Conservation (phyloP, 768 basidiomycete genomes). For the Mycena epipterygia region DNA sequence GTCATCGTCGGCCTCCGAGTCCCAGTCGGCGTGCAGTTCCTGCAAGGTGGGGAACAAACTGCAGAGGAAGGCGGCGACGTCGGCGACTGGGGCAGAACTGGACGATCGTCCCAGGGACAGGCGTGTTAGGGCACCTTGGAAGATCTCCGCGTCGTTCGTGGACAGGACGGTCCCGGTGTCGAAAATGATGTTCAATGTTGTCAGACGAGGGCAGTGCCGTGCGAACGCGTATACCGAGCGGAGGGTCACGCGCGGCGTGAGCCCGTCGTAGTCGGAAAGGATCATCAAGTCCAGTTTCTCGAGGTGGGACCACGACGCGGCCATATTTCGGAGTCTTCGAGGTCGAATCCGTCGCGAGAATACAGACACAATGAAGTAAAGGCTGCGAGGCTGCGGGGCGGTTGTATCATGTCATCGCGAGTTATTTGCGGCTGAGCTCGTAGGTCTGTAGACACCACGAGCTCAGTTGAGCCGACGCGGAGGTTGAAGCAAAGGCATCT, state of each 20-base stretch:
- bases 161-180: neutral
- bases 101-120: no score
- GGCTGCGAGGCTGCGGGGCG: neutral
- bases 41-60: no score
- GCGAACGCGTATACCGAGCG: neutral
- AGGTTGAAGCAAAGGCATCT: no score
- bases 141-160: no score
- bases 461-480: neutral
- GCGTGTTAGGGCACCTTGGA: neutral
- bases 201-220: neutral
- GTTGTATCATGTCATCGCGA: neutral
- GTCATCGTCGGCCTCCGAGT: no score
- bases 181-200: neutral
- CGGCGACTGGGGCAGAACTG: no score
- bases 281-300: neutral
- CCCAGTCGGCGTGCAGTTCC: no score
- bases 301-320: slow-evolving; percentile 6
- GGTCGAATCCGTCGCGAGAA: slow-evolving; percentile 7
- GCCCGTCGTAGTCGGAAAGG: neutral
- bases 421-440: neutral
- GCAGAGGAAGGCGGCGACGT: no score
- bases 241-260: neutral
- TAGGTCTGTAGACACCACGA: no score
- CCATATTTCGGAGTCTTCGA: slow-evolving; percentile 7
- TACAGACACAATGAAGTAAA: slow-evolving; percentile 4